phyloP scores from a whole-genome alignment of 768 basidiomycete genomes.

The Calocybe gangraenosa region DNA sequence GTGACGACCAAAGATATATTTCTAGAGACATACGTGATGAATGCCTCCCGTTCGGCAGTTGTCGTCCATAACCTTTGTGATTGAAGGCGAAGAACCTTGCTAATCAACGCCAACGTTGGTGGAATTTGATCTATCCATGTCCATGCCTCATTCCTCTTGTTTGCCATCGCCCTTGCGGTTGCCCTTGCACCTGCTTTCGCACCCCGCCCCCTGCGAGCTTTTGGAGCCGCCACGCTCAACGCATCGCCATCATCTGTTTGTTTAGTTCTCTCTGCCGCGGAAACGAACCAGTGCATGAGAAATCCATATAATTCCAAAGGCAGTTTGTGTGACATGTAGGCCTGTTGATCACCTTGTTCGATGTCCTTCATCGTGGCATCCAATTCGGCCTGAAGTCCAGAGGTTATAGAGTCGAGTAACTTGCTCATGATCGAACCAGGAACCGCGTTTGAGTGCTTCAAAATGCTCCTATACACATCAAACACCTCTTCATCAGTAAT shows the following conservation, averaged over 20 bases:
- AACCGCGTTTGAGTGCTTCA: slow-evolving; percentile 69
- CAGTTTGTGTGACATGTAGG: slow-evolving; percentile 56
- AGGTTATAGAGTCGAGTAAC: slow-evolving; percentile 81
- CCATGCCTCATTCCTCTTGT: slow-evolving; percentile 53
- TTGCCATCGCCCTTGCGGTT: slow-evolving; percentile 31
- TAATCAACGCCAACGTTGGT: slow-evolving; percentile 60
- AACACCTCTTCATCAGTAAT: slow-evolving; percentile 68
- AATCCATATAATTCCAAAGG: slow-evolving; percentile 93
- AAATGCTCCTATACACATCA: slow-evolving; percentile 75
- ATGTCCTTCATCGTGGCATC: slow-evolving; percentile 69
- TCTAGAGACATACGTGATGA: slow-evolving; percentile 62
- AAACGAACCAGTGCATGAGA: slow-evolving; percentile 87
- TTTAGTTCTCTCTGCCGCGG: slow-evolving; percentile 75
- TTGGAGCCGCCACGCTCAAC: slow-evolving; percentile 33
- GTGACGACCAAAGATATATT: not conserved
- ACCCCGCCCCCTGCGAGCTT: slow-evolving; percentile 54
- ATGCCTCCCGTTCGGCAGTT: slow-evolving; percentile 78
- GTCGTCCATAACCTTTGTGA: slow-evolving; percentile 89
- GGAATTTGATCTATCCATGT: slow-evolving; percentile 80
- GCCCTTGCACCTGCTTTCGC: slow-evolving; percentile 43
- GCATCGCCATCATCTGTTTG: slow-evolving; percentile 39
- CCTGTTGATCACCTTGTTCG: slow-evolving; percentile 63
- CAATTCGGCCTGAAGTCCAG: slow-evolving; percentile 68
- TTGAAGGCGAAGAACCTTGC: slow-evolving; percentile 61
- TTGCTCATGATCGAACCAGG: slow-evolving; percentile 72